Evolutionary conservation across 2,329 filamentous ascomycete species (phyloP).

Genomic region (Metarhizium album): DNA sequence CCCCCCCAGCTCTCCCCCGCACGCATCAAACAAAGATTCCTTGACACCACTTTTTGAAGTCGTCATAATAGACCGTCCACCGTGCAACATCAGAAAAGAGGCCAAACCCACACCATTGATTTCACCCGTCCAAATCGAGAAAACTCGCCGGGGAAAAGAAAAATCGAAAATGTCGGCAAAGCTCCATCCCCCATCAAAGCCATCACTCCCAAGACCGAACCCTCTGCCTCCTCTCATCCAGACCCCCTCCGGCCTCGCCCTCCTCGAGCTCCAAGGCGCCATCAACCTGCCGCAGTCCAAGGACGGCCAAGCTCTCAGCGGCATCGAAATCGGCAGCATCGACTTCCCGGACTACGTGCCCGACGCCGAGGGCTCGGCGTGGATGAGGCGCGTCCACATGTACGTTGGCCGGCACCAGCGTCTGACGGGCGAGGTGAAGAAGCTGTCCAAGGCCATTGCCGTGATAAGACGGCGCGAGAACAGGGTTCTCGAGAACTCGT

Average conservation of each 20-base stretch:
- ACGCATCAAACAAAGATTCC: too few species aligned
- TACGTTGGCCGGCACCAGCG: slow-evolving; percentile 85
- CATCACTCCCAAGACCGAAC: slow-evolving; percentile 18
- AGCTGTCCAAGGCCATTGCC: slow-evolving; percentile 66
- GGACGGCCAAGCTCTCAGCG: slow-evolving; percentile 19
- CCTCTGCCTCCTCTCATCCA: slow-evolving; percentile 75
- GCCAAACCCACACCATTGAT: background rate
- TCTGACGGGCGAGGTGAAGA: slow-evolving; percentile 83
- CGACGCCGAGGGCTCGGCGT: slow-evolving; percentile 42
- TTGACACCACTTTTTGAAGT: too few species aligned
- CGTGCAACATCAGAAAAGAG: too few species aligned
- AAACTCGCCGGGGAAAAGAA: background rate
- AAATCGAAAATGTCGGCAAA: slow-evolving; percentile 21
- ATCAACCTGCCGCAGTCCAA: slow-evolving; percentile 58
- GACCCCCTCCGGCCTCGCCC: slow-evolving; percentile 78
- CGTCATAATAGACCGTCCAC: too few species aligned
- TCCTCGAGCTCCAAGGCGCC: slow-evolving; percentile 86
- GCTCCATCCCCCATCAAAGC: slow-evolving; percentile 29
- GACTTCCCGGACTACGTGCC: slow-evolving; percentile 65
- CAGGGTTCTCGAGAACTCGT: slow-evolving; percentile 29
- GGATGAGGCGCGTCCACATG: slow-evolving; percentile 86
- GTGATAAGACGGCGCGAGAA: slow-evolving; percentile 54
- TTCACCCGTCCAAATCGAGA: background rate
- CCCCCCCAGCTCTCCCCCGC: too few species aligned
- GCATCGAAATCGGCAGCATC: slow-evolving; percentile 52